phyloP scores from a whole-genome alignment of 2,329 filamentous ascomycete species.

The Colletotrichum graminicola region DNA sequence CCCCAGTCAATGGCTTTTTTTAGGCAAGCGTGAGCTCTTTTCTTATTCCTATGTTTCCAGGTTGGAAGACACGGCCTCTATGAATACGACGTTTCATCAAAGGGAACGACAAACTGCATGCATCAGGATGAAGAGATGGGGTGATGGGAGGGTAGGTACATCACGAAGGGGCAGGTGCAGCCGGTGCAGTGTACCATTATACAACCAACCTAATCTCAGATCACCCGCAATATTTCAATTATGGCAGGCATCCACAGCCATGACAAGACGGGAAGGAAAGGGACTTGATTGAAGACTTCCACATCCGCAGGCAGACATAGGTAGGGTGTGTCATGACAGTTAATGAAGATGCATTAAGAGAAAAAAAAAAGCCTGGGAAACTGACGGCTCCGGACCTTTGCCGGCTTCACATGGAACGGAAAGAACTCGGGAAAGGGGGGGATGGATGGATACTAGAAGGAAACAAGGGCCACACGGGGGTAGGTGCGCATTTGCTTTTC shows the following conservation, averaged over 20 bases:
- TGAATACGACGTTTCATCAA: background rate
- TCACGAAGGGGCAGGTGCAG: background rate
- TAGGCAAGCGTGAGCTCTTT: background rate
- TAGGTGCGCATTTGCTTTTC: constrained; percentile 12
- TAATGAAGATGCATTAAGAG: constrained; percentile 24
- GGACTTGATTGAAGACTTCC: constrained; percentile 15
- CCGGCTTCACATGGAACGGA: background rate
- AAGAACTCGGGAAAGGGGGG: background rate
- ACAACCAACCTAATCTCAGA: background rate
- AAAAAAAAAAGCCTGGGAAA: background rate
- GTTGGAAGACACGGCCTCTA: background rate
- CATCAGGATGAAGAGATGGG: background rate
- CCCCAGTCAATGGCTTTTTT: constrained; percentile 26
- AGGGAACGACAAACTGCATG: background rate
- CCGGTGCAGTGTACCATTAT: background rate
- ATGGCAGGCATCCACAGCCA: background rate
- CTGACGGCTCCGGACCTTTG: constrained; percentile 1
- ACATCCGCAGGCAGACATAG: background rate
- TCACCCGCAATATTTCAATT: background rate
- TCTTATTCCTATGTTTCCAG: background rate
- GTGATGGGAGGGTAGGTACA: background rate
- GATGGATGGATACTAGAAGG: background rate
- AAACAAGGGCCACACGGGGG: background rate
- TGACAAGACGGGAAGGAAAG: background rate
- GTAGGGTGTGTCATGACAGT: background rate